Conservation (phyloP, 225 moss, liverwort and hornwort species). For the Rhytidiadelphus loreus region DNA sequence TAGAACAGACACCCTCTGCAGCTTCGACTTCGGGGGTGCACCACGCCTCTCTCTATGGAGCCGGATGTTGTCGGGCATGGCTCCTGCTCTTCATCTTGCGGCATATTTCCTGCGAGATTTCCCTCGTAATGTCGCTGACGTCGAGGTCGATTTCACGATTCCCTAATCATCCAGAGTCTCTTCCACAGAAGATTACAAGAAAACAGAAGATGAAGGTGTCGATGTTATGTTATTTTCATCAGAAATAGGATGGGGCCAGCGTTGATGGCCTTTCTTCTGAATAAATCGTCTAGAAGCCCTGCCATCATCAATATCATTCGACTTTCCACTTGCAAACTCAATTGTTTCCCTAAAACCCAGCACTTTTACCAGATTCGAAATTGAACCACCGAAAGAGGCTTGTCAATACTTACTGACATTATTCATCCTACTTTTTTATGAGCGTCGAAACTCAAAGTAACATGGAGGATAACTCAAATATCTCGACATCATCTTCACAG, state of each 20-base stretch:
- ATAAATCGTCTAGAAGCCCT: neutral
- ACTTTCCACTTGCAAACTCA: neutral
- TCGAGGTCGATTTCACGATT: neutral
- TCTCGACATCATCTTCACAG: neutral
- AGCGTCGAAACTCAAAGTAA: neutral
- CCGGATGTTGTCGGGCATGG: neutral
- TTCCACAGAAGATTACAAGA: neutral
- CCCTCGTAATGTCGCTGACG: neutral
- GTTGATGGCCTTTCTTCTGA: neutral
- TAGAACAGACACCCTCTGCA: constrained; percentile 76
- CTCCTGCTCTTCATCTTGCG: constrained; percentile 1
- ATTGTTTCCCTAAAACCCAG: neutral
- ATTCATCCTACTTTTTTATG: neutral
- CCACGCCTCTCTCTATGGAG: constrained; percentile 14
- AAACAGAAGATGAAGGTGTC: neutral
- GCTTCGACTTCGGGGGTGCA: constrained; percentile 36
- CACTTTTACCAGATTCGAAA: neutral
- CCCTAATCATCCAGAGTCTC: neutral
- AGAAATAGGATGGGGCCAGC: neutral
- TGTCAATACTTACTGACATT: neutral
- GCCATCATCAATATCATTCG: neutral
- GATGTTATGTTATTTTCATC: neutral
- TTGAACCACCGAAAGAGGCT: neutral
- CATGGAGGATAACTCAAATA: neutral
- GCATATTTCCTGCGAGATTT: neutral